phyloP scores from a whole-genome alignment of 305 asterid genomes.

The Fraxinus ornus region DNA sequence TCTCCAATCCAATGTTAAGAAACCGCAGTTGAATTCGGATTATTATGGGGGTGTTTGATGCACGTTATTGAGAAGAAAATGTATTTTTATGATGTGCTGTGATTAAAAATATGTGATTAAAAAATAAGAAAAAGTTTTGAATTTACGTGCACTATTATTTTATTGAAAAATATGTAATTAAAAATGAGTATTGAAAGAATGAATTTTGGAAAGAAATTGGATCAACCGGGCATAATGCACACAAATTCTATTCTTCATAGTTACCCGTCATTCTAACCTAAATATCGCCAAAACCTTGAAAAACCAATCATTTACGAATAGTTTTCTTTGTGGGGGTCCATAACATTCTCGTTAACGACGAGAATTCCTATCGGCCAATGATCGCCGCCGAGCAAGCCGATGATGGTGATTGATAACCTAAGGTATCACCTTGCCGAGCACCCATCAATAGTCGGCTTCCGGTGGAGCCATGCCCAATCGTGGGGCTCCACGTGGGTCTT shows the following conservation, averaged over 20 bases:
- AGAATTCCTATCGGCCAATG: not conserved
- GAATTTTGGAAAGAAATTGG: no score
- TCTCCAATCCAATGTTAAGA: not conserved
- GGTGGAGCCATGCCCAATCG: slow-evolving; percentile 43
- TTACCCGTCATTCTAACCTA: not conserved
- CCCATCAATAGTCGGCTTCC: slow-evolving; percentile 42
- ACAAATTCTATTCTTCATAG: not conserved
- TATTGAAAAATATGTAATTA: no score
- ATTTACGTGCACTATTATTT: no score
- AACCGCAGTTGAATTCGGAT: not conserved
- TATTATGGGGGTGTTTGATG: no score
- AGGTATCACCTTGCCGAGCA: slow-evolving; percentile 41
- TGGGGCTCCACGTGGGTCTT: slow-evolving; percentile 52
- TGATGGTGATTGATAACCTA: slow-evolving; percentile 20
- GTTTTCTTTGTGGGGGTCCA: not conserved
- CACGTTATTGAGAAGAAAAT: no score
- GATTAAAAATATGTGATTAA: no score
- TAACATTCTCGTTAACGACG: slow-evolving; percentile 16
- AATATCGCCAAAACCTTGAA: not conserved
- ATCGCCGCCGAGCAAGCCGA: not conserved
- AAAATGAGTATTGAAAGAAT: no score
- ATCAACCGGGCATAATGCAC: not conserved
- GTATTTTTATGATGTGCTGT: no score
- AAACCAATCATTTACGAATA: not conserved
- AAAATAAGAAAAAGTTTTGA: no score